Percentiles rank a stretch among this genome's conserved stretches.
Evolutionary conservation across 192 early-diverging fungal genomes (phyloP).

Genomic region (Podila clonocystis): DNA sequence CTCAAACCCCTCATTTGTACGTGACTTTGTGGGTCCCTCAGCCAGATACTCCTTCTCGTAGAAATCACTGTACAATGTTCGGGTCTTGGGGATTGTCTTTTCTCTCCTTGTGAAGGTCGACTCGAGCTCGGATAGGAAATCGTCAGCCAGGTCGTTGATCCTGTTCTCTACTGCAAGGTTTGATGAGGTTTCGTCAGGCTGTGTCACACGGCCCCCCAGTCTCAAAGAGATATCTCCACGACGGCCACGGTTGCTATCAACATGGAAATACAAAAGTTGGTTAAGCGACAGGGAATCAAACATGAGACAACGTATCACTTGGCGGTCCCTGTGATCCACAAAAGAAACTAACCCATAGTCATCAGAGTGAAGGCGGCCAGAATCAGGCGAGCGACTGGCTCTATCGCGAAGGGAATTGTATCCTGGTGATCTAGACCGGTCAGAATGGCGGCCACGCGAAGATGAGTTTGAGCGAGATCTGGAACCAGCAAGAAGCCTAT

Average conservation of each 20-base stretch:
- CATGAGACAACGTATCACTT: too few relatives aligned
- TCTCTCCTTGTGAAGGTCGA: slow-evolving; percentile 35
- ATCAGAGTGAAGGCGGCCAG: slow-evolving; percentile 11
- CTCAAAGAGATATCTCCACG: slow-evolving; percentile 43
- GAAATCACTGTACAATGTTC: slow-evolving; percentile 42
- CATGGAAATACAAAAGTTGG: neutral
- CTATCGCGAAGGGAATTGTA: slow-evolving; percentile 3
- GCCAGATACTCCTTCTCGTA: slow-evolving; percentile 34
- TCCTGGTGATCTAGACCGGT: slow-evolving; percentile 22
- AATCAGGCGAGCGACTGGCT: slow-evolving; percentile 31
- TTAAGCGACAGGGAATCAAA: neutral
- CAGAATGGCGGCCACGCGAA: slow-evolving; percentile 2
- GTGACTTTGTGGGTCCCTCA: slow-evolving; percentile 4
- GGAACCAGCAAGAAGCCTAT: slow-evolving; percentile 28
- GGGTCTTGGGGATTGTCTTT: slow-evolving; percentile 33
- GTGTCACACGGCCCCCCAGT: slow-evolving; percentile 27
- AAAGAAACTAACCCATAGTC: slow-evolving; percentile 27
- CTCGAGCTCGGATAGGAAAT: slow-evolving; percentile 42
- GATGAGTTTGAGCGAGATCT: slow-evolving; percentile 23
- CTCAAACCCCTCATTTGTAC: neutral
- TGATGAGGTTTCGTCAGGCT: neutral
- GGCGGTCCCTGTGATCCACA: neutral
- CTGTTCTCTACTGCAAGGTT: slow-evolving; percentile 1
- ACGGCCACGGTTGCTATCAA: slow-evolving; percentile 36
- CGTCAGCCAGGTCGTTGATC: slow-evolving; percentile 21